Evolutionary conservation across 108 stramenopile genomes (phyloP), one percentile per base, ranked within the genome.

Genomic region (Skeletonema tropicum): DNA sequence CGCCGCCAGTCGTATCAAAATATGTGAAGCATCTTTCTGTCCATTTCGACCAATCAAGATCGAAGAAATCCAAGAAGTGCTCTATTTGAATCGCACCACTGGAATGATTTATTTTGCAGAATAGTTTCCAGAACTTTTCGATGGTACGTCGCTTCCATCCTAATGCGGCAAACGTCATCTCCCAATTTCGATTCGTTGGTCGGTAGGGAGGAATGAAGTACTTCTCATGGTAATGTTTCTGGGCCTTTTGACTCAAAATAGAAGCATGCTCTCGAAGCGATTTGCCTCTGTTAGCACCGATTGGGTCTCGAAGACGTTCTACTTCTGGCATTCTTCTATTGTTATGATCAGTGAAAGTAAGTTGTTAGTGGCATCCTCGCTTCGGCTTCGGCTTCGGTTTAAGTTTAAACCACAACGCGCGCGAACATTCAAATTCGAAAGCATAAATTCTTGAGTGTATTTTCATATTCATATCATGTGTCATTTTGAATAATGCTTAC

Each of bases 121-220:
- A 83, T 23, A 86, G 23, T 21, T 49, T 64, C 85, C 85, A 86
- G 36, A 86, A 78, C 57, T 73, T 86, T 52, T 86, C 68, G 23
- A 86, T 74, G n/a, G 69, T 79, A n/a, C 38, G 57, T 14, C 79
- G 63, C 31, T 86, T 71, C 68, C 63, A 81, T 25, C 78, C 78
- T 12, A 83, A 71, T 19, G 82, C 74, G 65, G 65, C 60, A 68
- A 86, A 83, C 5, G 74, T 86, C 9, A 74, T 65, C 45, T 86
- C 85, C 76, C 76, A 82, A 36, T 86, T 63, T 17, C 33, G 35
- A 61, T 83, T 83, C 48, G 68, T 68, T n/a, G 80, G 76, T 49
- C 82, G 57, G 45, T 86, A 83, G 5, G 82, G 81, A 21, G 85
- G 85, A 64, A 75, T 83, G 42, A 68, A 67, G 62, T 77, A 77